Evolutionary conservation across 495 filamentous ascomycete species (phyloP), one percentile per base, ranked within the genome.

Genomic region (Talaromyces adpressus): DNA sequence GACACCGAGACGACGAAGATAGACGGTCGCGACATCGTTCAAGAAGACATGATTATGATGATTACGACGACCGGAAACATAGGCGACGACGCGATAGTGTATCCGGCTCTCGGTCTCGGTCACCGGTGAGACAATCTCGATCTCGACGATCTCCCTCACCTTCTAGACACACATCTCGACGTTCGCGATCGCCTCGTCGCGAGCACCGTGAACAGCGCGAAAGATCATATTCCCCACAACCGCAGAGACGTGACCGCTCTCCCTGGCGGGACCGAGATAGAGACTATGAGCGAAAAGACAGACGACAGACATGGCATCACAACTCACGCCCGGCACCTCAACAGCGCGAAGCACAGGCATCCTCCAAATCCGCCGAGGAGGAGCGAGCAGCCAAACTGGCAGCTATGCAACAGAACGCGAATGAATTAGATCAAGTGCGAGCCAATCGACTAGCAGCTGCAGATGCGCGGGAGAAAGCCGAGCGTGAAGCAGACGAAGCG

Each of bases 331-430:
- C 64, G 6, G 41, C 64, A n/a, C 56, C 65, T 9, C 11, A 56
- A 9, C 39, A 25, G 8, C 62, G 41, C 9, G 62, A 59, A 16
- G 22, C 12, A 25, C 36, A 61, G 12, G 20, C 32, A 8, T 41
- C 47, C 45, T n/a, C 39, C 25, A 20, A 32, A 16, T 47, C 59
- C 3, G 58, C 63, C 16, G 72, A 77, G 34, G 78, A 79, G 64
- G 79, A 82, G 49, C 77, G 77, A 34, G 71, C 71, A 30, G 74
- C 75, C 57, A 93, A 90, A 69, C 78, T 98, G 4, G 91, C 89
- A 18, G 89, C 87, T 36, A 98, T 98, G 94, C 90, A 92, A 69
- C 82, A 84, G 25, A 91, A 90, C 61, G 94, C 94, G n/a, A 79
- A 80, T 3, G 84, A 89, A 12, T 80, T 98, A 64, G 90, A 97